These are phyloP conservation scores for Entomortierella chlamydospora DNA, from an alignment of 192 early-diverging fungal species.

Conservation along the genomic window DNA sequence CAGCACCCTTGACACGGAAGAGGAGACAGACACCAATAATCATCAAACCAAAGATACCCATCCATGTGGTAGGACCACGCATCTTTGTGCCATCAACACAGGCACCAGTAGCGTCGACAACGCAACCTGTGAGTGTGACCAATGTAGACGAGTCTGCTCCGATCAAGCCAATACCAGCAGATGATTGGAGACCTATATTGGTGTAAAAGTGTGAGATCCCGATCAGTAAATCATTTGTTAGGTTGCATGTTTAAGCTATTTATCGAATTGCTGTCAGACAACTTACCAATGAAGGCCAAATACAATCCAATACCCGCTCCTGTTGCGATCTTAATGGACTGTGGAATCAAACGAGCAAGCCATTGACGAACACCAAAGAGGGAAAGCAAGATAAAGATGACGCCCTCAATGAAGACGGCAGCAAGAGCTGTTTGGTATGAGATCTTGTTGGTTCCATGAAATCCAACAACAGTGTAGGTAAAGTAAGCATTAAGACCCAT, in stretches of 20 bases:
- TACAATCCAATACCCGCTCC: conserved; percentile 84
- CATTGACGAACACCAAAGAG: conserved; percentile 83
- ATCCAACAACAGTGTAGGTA: conserved; percentile 87
- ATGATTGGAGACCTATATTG: conserved; percentile 64
- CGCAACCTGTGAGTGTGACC: conserved; percentile 75
- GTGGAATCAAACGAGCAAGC: conserved; percentile 79
- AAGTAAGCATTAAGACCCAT: conserved; percentile 91
- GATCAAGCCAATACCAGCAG: conserved; percentile 85
- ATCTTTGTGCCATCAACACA: conserved; percentile 70
- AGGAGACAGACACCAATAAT: conserved; percentile 73
- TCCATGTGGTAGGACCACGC: conserved; percentile 72
- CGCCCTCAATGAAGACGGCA: conserved; percentile 87
- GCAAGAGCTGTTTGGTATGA: conserved; percentile 77
- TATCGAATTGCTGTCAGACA: not conserved
- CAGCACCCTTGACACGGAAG: conserved; percentile 78
- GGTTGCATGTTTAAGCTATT: not conserved
- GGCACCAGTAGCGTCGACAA: conserved; percentile 54
- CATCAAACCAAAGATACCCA: conserved; percentile 82
- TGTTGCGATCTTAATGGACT: conserved; percentile 78
- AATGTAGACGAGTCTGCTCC: conserved; percentile 69
- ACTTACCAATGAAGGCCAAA: conserved; percentile 77
- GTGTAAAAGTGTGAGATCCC: too few relatives aligned
- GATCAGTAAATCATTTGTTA: not conserved
- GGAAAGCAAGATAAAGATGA: conserved; percentile 82
- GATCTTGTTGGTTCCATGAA: conserved; percentile 80